Base-by-base conservation (phyloP, 1,284 basidiomycete species). In the Ganoderma boninense region DNA sequence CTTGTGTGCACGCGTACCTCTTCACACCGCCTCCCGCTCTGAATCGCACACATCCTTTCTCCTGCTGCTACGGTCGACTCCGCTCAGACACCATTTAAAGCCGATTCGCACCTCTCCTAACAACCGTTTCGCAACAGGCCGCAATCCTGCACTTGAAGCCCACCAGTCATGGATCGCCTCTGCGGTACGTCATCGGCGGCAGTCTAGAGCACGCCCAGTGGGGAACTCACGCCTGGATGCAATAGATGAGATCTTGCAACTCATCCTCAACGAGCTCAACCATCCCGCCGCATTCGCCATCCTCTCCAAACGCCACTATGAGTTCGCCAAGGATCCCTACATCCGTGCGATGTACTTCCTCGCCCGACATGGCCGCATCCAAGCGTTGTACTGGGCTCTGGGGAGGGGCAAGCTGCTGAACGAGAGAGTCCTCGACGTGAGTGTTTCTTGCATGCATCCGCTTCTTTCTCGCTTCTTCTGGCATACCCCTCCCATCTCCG, bases 311-410 rank as follows among this genome's bases (percentile, higher is more conserved):
- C 89, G 89, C 70, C 86, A 89, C 76, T 79, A 88, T 75, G 76
- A 82, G n/a, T 88, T 93, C 80, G 89, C 90, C 14, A 86, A 86
- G 79, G 91, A 92, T 80, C 87, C 91, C 64, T 93, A 92, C 77
- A 87, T 92, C 74, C 87, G 92, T 72, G 90, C 92, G 14, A 87
- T 87, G 75, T 94, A 93, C 80, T 94, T 94, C 79, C 85, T 94
- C 75, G 81, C 85, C 72, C 90, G 92, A 73, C 89, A 92, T 80
- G 92, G 92, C 29, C 83, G 82, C 65, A 85, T 87, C 67, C 87
- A 93, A 75, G 92, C 92, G 59, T 81, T 93, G 74, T 94, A 87
- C 77, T 88, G 88, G 83, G 92, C 92, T 26, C 80, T 94, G 67
- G 89, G 89, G 29, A 85, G 90, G 72, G 91, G 91, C 29, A 90